Evolutionary conservation across 164 flowering plant genomes (phyloP), one percentile per base, ranked within the genome.

Genomic region (Sedum album): DNA sequence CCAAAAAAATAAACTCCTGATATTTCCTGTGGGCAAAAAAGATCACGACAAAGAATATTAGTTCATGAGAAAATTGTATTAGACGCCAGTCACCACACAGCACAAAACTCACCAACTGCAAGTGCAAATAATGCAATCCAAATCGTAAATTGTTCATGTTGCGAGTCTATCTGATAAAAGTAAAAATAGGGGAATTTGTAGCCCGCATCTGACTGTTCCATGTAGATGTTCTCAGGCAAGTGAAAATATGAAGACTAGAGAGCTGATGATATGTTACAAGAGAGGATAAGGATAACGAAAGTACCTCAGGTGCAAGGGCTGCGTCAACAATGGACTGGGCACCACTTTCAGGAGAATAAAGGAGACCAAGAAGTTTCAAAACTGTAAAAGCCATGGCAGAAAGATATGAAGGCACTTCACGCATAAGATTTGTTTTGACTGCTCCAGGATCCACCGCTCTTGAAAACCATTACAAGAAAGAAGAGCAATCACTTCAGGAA

Each of bases 371-470:
- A 75, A 78, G 60, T 68, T 74, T 84, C 72, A 93, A 72, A 55
- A 69, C 80, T 0, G 44, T 46, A 68, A 79, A 79, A 51, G 97
- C 91, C 68, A 77, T 13, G 23, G 31, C 57, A 30, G 89, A 76
- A 60, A 91, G 63, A 71, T 17, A 60, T 6, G 77, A 51, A 28
- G 98, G 97, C 69, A 91, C 61, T 80, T 93, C 98, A 53, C 88
- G 78, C 97, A 93, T 85, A 74, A 93, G 86, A 66, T 85, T 84
- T 44, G 97, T 93, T 76, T 83, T 68, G 55, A 87, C 97, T 11
- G 65, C 77, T 76, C 97, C 96, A 70, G 97, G 98, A 78, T 91
- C 98, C 13, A 77, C 98, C 65, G 84, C 94, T 71, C 98, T 93
- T 81, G 70, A 72, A 72, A 30, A 65, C 38, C 33, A 57, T 41